These are phyloP conservation scores for Plantago coronopus DNA, from an alignment of 305 asterid species.

Conservation along the genomic window DNA sequence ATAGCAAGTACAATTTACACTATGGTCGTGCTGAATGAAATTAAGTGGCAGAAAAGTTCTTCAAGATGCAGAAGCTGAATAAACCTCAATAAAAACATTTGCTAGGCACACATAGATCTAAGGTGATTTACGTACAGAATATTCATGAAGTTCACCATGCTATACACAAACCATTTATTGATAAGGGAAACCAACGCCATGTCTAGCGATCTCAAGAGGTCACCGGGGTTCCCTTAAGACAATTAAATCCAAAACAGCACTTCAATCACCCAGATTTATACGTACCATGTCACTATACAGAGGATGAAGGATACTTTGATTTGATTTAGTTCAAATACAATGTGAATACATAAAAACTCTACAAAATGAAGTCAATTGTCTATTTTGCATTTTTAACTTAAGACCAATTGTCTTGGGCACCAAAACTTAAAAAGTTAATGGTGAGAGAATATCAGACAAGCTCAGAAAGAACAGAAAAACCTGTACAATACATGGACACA, in stretches of 20 bases:
- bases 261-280: too few relatives aligned
- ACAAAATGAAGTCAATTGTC: too few relatives aligned
- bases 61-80: background rate
- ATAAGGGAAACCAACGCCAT: conserved; percentile 3
- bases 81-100: background rate
- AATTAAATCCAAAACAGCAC: background rate
- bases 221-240: background rate
- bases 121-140: background rate
- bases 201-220: background rate
- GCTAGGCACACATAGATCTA: background rate
- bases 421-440: background rate
- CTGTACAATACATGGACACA: too few relatives aligned
- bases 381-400: background rate
- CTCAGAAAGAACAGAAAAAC: background rate
- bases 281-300: too few relatives aligned
- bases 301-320: too few relatives aligned
- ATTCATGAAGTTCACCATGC: background rate
- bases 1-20: background rate
- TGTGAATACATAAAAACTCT: too few relatives aligned
- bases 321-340: too few relatives aligned
- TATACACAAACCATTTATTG: background rate
- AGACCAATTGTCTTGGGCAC: background rate
- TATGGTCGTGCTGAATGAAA: background rate
- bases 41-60: conserved; percentile 2
- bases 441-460: conserved; percentile 3